Conservation (phyloP, 2,329 filamentous ascomycete species). For the Fusarium multiceps region DNA sequence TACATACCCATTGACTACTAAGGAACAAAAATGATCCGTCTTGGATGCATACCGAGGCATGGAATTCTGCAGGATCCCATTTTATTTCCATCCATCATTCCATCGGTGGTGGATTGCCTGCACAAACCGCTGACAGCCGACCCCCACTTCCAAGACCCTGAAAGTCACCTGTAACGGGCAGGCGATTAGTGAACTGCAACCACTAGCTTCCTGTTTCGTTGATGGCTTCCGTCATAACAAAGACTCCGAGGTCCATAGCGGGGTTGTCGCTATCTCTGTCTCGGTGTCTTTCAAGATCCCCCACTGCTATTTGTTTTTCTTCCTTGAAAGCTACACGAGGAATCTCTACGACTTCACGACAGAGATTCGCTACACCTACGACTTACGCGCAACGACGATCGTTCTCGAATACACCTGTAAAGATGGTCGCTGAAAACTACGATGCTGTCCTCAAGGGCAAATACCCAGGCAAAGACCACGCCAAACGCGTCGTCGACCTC, state of each 20-base stretch:
- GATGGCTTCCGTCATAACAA: constrained; percentile 33
- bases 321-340: neutral
- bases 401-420: constrained; percentile 10
- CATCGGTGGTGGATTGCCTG: constrained; percentile 11
- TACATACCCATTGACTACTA: neutral
- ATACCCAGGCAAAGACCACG: constrained; percentile 89
- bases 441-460: constrained; percentile 69
- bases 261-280: constrained; percentile 20
- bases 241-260: constrained; percentile 30
- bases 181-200: constrained; percentile 27
- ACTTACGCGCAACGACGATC: neutral
- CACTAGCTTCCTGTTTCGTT: constrained; percentile 42
- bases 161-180: constrained; percentile 33
- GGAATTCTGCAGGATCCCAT: neutral
- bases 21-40: neutral
- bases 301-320: constrained; percentile 4
- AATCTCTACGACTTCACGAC: neutral
- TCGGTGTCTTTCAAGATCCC: constrained; percentile 7
- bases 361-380: neutral
- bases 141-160: constrained; percentile 16
- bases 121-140: constrained; percentile 42
- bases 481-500: constrained; percentile 82
- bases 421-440: constrained; percentile 57
- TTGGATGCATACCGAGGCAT: neutral
- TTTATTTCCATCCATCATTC: neutral